Evolutionary conservation across 2,329 filamentous ascomycete species (phyloP).

Genomic region (Microascus cirrosus): DNA sequence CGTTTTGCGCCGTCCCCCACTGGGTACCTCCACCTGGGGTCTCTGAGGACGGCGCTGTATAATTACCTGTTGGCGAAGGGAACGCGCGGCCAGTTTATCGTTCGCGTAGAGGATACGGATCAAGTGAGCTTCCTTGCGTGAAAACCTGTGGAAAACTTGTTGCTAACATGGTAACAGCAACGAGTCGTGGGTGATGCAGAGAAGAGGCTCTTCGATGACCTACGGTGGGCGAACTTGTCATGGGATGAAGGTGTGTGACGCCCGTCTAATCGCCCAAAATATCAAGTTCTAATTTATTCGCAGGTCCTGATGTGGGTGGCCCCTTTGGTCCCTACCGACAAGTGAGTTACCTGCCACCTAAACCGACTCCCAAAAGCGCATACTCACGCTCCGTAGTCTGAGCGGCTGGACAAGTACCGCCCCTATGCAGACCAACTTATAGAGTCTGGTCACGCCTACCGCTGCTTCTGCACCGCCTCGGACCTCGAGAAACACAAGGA

Average conservation of each 20-base stretch:
- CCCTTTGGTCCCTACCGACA: constrained; percentile 79
- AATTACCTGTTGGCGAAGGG: constrained; percentile 85
- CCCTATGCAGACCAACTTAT: constrained; percentile 61
- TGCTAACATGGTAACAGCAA: neutral
- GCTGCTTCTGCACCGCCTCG: constrained; percentile 79
- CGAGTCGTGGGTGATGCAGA: constrained; percentile 72
- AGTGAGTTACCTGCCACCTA: constrained; percentile 28
- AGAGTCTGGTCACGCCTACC: constrained; percentile 64
- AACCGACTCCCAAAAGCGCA: neutral
- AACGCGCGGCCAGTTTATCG: constrained; percentile 79
- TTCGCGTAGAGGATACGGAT: constrained; percentile 93
- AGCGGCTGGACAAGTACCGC: constrained; percentile 64
- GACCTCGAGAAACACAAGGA: constrained; percentile 57
- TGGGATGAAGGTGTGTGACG: constrained; percentile 76
- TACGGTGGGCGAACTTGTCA: constrained; percentile 77
- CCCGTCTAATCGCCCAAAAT: neutral
- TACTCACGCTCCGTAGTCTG: constrained; percentile 43
- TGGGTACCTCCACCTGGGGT: constrained; percentile 85
- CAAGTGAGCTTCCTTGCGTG: constrained; percentile 41
- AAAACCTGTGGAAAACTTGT: neutral
- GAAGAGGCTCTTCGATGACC: constrained; percentile 61
- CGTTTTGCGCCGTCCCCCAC: constrained; percentile 95
- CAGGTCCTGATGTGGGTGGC: constrained; percentile 71
- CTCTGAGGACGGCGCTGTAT: constrained; percentile 84
- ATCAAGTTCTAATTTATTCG: neutral